Percentiles rank a stretch among this genome's conserved stretches.
phyloP scores from a whole-genome alignment of 768 basidiomycete species.

The Boletus tylopilopsis region DNA sequence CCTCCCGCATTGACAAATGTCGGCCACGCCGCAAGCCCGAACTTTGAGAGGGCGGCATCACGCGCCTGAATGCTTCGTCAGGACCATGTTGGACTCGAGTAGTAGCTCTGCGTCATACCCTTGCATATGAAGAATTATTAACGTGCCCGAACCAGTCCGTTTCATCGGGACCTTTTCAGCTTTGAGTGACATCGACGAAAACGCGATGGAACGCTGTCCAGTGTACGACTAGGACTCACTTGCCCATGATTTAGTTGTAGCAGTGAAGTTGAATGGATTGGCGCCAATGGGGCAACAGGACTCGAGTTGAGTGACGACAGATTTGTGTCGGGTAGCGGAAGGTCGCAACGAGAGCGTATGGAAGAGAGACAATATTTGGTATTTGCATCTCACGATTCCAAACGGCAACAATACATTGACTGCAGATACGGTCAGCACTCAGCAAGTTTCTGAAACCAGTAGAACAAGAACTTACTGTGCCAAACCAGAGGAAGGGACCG shows the following conservation, averaged over 20 bases:
- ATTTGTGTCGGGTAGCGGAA: constrained; percentile 7
- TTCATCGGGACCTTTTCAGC: constrained; percentile 14
- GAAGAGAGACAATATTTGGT: constrained; percentile 1
- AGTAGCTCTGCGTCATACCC: background rate
- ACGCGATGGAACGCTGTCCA: background rate
- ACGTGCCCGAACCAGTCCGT: constrained; percentile 18
- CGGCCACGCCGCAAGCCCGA: constrained; percentile 6
- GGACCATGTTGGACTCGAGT: background rate
- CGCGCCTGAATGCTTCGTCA: constrained; percentile 9
- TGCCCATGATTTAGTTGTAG: constrained; percentile 9
- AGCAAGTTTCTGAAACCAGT: background rate
- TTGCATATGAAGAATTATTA: constrained; percentile 14
- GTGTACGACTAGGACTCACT: constrained; percentile 7
- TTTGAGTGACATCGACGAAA: constrained; percentile 1
- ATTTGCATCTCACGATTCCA: constrained; percentile 11
- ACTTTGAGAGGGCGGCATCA: constrained; percentile 12
- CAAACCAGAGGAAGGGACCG: constrained; percentile 12
- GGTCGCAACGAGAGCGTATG: constrained; percentile 9
- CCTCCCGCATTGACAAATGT: constrained; percentile 13
- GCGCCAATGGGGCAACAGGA: constrained; percentile 13
- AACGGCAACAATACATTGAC: constrained; percentile 10
- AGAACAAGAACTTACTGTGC: constrained; percentile 10
- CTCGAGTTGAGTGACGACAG: constrained; percentile 10
- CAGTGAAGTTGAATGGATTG: constrained; percentile 13
- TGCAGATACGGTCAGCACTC: constrained; percentile 1